These are phyloP conservation scores for Hypsizygus ulmarius DNA, from an alignment of 1,284 basidiomycete genomes.

Conservation along the genomic window DNA sequence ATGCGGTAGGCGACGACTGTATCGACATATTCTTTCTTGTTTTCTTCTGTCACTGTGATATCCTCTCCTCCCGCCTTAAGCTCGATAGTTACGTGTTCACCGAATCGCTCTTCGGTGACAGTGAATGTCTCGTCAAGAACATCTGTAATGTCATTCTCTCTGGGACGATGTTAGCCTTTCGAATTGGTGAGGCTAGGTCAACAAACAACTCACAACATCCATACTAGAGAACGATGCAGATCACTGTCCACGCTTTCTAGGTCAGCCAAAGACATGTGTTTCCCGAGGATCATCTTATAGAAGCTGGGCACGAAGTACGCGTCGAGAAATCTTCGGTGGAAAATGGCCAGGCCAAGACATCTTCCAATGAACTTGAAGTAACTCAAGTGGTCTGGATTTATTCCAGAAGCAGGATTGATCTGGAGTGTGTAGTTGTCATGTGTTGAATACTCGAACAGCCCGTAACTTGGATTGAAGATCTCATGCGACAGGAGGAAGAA, in stretches of 20 bases:
- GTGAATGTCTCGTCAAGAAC: slow-evolving; percentile 95
- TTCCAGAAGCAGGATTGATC: slow-evolving; percentile 95
- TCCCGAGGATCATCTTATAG: slow-evolving; percentile 98
- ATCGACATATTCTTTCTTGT: slow-evolving; percentile 99
- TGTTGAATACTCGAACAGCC: slow-evolving; percentile 98
- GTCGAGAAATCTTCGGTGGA: slow-evolving; percentile 97
- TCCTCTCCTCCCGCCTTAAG: slow-evolving; percentile 86
- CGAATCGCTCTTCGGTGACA: slow-evolving; percentile 94
- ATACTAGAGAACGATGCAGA: slow-evolving; percentile 86
- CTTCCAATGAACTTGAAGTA: slow-evolving; percentile 99
- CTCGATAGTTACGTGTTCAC: slow-evolving; percentile 93
- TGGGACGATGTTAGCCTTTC: slow-evolving; percentile 28
- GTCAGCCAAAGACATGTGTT: slow-evolving; percentile 83
- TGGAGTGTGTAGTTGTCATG: slow-evolving; percentile 99
- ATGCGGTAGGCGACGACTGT: slow-evolving; percentile 94
- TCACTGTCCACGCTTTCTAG: slow-evolving; percentile 90
- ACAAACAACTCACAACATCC: slow-evolving; percentile 83
- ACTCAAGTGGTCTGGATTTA: slow-evolving; percentile 98
- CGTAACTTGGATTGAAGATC: slow-evolving; percentile 99
- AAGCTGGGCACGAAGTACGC: slow-evolving; percentile 99
- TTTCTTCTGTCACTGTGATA: slow-evolving; percentile 89
- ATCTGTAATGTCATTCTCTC: slow-evolving; percentile 93
- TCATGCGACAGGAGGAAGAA: slow-evolving; percentile 99
- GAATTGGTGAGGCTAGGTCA: neutral
- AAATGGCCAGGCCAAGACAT: slow-evolving; percentile 92